phyloP scores from a whole-genome alignment of 306 rosid species.

The Inga oerstediana region DNA sequence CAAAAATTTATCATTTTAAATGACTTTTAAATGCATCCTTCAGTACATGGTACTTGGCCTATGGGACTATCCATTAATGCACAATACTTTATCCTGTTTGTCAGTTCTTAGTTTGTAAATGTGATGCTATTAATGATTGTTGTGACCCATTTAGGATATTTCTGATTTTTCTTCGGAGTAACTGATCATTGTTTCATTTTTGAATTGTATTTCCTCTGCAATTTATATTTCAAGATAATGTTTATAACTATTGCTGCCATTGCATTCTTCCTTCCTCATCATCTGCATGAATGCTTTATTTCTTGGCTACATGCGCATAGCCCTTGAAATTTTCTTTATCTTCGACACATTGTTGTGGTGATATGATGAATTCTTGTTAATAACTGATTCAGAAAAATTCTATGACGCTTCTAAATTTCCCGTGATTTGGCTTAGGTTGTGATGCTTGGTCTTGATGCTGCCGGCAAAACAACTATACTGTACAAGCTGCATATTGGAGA shows the following conservation, averaged over 20 bases:
- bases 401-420: background rate
- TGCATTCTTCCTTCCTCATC: background rate
- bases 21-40: background rate
- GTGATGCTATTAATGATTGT: background rate
- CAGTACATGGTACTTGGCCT: background rate
- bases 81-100: background rate
- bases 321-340: constrained; percentile 6
- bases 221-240: background rate
- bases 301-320: background rate
- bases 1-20: background rate
- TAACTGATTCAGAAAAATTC: background rate
- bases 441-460: constrained; percentile 96
- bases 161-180: background rate
- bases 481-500: constrained; percentile 94
- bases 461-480: constrained; percentile 89
- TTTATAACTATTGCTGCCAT: background rate
- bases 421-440: constrained; percentile 68
- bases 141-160: background rate
- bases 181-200: background rate
- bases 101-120: background rate
- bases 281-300: background rate
- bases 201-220: background rate
- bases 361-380: background rate
- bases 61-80: background rate
- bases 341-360: background rate